phyloP scores from a whole-genome alignment of 306 rosid genomes.

The peach (Prunus persica) region DNA sequence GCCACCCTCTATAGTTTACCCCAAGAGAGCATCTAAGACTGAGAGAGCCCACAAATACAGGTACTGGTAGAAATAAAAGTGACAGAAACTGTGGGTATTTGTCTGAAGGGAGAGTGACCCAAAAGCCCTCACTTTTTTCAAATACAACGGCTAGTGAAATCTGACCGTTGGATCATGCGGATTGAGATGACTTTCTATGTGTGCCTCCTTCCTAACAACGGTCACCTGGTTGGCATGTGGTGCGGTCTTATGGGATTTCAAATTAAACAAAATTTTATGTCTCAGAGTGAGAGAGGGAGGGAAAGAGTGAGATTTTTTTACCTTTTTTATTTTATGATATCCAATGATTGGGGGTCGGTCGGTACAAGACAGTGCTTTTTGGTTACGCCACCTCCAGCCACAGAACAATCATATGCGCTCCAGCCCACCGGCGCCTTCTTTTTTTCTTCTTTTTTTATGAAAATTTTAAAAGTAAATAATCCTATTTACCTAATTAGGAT shows the following conservation, averaged over 20 bases:
- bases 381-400: not conserved
- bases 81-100: conserved; percentile 35
- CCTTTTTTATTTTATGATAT: not conserved
- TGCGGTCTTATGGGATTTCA: conserved; percentile 29
- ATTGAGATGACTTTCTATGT: conserved; percentile 24
- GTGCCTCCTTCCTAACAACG: conserved; percentile 49
- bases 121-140: conserved; percentile 33
- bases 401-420: conserved; percentile 29
- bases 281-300: not conserved
- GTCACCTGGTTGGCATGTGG: conserved; percentile 65
- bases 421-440: conserved; percentile 35
- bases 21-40: conserved; percentile 11
- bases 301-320: not conserved
- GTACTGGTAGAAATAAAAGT: conserved; percentile 6
- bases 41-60: not conserved
- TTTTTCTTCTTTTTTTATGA: not conserved
- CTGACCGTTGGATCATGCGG: conserved; percentile 70
- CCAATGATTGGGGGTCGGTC: conserved; percentile 25
- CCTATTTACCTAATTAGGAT: not conserved
- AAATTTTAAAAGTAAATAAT: not conserved
- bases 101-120: conserved; percentile 23
- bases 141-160: conserved; percentile 87
- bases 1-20: not conserved
- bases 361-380: not conserved
- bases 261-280: conserved; percentile 13